Evolutionary conservation across 768 basidiomycete species (phyloP).

Genomic region (Mycena olivaceomarginata): DNA sequence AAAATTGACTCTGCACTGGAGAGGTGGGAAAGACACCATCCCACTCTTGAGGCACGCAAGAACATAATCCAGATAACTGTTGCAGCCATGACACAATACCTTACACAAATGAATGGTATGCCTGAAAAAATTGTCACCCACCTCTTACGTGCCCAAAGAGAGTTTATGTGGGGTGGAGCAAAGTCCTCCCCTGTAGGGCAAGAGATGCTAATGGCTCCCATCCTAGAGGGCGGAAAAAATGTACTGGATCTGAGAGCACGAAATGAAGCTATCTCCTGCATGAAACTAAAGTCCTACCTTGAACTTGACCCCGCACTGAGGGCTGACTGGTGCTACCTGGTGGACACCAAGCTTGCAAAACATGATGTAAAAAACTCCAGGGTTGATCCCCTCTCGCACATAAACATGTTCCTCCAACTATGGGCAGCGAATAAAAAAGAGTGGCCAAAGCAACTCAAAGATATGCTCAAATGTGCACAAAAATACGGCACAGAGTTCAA

Average conservation of each 20-base stretch:
- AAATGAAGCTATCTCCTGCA: slow-evolving; percentile 31
- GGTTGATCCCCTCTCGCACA: neutral
- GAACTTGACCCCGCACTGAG: too few relatives aligned
- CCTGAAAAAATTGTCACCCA: too few relatives aligned
- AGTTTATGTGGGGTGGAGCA: neutral
- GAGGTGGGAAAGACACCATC: too few relatives aligned
- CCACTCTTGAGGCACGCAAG: too few relatives aligned
- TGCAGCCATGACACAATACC: slow-evolving; percentile 7
- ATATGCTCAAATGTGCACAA: neutral
- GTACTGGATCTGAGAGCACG: slow-evolving; percentile 21
- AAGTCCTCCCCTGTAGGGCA: neutral
- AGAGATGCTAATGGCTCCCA: neutral
- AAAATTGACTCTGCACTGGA: too few relatives aligned
- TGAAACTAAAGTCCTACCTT: slow-evolving; percentile 29
- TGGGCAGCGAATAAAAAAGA: neutral
- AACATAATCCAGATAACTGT: neutral
- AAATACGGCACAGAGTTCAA: slow-evolving; percentile 1
- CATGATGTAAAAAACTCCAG: neutral
- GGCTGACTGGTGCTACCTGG: neutral
- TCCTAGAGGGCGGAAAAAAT: slow-evolving; percentile 22
- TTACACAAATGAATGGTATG: too few relatives aligned
- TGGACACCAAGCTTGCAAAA: neutral
- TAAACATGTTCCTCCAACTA: slow-evolving; percentile 1
- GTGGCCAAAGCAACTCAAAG: neutral
- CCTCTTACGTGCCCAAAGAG: neutral